These are phyloP conservation scores for Caloboletus inedulis DNA, from an alignment of 1,284 basidiomycete species.

Conservation along the genomic window DNA sequence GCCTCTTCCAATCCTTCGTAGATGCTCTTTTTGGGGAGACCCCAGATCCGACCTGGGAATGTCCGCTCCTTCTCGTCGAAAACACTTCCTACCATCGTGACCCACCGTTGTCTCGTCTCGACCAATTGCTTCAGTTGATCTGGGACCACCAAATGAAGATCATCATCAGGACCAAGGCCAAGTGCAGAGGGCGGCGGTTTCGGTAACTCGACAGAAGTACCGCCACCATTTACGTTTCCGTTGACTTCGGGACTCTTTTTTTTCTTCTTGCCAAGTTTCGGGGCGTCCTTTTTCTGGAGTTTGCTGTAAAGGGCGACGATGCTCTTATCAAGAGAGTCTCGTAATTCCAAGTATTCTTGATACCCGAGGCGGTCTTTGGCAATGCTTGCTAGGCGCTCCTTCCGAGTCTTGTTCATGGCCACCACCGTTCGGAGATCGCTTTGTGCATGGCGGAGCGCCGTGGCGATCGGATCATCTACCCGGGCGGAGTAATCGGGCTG, in stretches of 20 bases:
- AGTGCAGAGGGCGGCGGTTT: slow-evolving; percentile 62
- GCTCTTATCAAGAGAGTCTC: slow-evolving; percentile 81
- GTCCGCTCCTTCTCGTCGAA: slow-evolving; percentile 67
- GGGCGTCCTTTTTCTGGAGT: slow-evolving; percentile 70
- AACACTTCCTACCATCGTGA: slow-evolving; percentile 62
- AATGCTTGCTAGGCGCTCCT: slow-evolving; percentile 67
- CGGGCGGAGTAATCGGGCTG: slow-evolving; percentile 76
- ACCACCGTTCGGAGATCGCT: slow-evolving; percentile 75
- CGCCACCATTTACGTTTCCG: slow-evolving; percentile 34
- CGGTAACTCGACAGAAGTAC: slow-evolving; percentile 30
- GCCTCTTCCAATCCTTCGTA: slow-evolving; percentile 73
- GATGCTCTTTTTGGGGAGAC: slow-evolving; percentile 70
- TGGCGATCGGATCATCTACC: slow-evolving; percentile 91
- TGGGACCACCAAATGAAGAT: slow-evolving; percentile 62
- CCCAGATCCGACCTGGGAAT: slow-evolving; percentile 65
- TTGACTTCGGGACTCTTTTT: slow-evolving; percentile 52
- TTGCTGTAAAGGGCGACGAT: slow-evolving; percentile 69
- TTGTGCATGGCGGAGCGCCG: slow-evolving; percentile 86
- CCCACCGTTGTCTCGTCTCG: slow-evolving; percentile 69
- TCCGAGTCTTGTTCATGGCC: slow-evolving; percentile 80
- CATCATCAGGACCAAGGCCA: slow-evolving; percentile 65
- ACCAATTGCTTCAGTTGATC: slow-evolving; percentile 71
- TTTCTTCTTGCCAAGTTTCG: slow-evolving; percentile 68
- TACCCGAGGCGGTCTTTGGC: slow-evolving; percentile 88
- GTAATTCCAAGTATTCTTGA: slow-evolving; percentile 80